Conservation (phyloP, 2,329 filamentous ascomycete genomes). For the Fusarium avenaceum region DNA sequence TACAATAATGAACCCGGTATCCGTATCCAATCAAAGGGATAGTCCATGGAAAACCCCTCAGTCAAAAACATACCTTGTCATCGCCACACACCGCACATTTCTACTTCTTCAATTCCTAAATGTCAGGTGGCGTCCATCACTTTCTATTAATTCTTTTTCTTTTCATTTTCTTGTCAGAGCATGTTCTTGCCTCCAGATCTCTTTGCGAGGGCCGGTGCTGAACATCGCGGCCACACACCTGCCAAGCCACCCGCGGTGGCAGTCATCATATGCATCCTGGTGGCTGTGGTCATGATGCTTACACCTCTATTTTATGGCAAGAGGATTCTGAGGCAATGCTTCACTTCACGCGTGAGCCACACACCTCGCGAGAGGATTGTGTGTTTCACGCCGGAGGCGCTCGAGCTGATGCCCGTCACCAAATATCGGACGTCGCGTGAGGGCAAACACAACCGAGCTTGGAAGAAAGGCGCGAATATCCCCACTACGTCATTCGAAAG, state of each 20-base stretch:
- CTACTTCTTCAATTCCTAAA: not conserved
- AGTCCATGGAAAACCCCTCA: not conserved
- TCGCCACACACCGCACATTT: not conserved
- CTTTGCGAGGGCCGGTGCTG: not conserved
- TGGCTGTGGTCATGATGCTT: not conserved
- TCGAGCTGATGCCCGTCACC: conserved; percentile 1
- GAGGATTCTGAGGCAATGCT: not conserved
- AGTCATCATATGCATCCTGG: not conserved
- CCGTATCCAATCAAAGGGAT: not conserved
- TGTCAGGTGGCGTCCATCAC: not conserved
- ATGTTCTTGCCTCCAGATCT: not conserved
- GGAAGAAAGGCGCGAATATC: not conserved
- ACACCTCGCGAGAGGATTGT: not conserved
- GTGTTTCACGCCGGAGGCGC: conserved; percentile 1
- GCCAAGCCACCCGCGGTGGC: not conserved
- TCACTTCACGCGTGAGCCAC: not conserved
- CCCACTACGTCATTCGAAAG: not conserved
- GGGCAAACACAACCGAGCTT: not conserved
- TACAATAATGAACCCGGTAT: not conserved
- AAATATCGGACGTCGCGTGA: not conserved
- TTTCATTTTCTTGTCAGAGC: not conserved
- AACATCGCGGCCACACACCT: not conserved
- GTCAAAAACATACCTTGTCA: not conserved
- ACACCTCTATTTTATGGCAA: not conserved
- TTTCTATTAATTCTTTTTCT: not conserved